Percentiles rank a stretch among this genome's conserved stretches.
phyloP scores from a whole-genome alignment of 805 yeast species.

The Kodamaea kakaduensis region DNA sequence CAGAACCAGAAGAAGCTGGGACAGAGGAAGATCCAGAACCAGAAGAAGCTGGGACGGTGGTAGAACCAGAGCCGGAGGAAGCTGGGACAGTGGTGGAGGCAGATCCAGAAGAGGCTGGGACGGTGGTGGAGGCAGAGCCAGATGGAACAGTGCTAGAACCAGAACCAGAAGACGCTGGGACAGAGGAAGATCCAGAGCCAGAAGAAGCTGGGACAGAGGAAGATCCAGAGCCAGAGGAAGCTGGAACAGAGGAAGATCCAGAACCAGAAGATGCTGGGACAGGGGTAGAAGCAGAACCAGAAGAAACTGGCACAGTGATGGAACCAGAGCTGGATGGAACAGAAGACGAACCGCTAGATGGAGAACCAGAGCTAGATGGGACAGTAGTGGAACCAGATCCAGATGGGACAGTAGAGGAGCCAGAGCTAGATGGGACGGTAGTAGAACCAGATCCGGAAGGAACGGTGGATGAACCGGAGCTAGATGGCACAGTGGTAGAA shows the following conservation, averaged over 20 bases:
- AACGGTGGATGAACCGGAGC: constrained; percentile 2
- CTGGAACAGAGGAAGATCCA: constrained; percentile 2
- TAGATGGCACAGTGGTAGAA: constrained; percentile 1
- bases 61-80: too few species aligned
- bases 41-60: too few species aligned
- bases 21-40: constrained; percentile 4
- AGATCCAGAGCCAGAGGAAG: background rate
- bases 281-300: constrained; percentile 4
- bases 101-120: constrained; percentile 3
- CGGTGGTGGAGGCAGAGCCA: constrained; percentile 2
- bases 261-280: constrained; percentile 1
- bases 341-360: constrained; percentile 1
- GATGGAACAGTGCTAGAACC: constrained; percentile 2
- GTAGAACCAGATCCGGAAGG: background rate
- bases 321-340: background rate
- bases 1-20: too few species aligned
- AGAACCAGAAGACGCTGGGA: constrained; percentile 2
- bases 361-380: background rate
- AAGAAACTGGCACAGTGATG: too few species aligned
- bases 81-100: constrained; percentile 3
- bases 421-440: background rate
- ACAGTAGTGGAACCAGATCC: constrained; percentile 1
- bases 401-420: constrained; percentile 1
- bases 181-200: constrained; percentile 1
- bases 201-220: constrained; percentile 1